Percentiles rank a stretch among this genome's conserved stretches.
phyloP scores from a whole-genome alignment of 169 alveolate genomes.

The Cryptosporidium sp. region DNA sequence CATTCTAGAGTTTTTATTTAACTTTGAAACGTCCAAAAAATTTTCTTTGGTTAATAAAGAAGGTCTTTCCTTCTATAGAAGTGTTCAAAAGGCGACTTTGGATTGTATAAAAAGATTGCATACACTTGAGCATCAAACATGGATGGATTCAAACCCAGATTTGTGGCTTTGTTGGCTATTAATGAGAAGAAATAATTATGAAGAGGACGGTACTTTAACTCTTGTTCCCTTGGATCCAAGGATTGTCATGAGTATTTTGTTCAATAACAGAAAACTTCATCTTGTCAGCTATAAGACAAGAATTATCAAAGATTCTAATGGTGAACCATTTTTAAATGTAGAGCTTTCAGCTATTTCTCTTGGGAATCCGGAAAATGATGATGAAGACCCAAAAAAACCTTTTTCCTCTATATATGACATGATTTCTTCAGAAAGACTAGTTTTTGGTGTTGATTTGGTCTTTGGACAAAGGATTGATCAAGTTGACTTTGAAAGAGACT shows the following conservation, averaged over 20 bases:
- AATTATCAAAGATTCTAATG: slow-evolving; percentile 1
- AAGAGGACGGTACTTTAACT: background rate
- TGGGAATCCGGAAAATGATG: background rate
- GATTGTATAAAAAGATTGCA: slow-evolving; percentile 1
- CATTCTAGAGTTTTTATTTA: slow-evolving; percentile 48
- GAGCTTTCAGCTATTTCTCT: slow-evolving; percentile 60
- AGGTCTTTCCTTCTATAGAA: slow-evolving; percentile 8
- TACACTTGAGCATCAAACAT: slow-evolving; percentile 24
- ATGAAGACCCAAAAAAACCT: background rate
- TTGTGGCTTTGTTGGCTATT: slow-evolving; percentile 48
- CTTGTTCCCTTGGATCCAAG: slow-evolving; percentile 59
- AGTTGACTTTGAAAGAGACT: background rate
- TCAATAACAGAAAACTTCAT: slow-evolving; percentile 18
- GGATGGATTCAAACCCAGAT: slow-evolving; percentile 54
- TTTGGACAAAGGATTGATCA: slow-evolving; percentile 11
- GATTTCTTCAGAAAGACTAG: background rate
- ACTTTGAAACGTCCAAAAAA: slow-evolving; percentile 10
- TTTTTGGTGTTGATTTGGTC: slow-evolving; percentile 42
- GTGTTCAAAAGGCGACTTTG: slow-evolving; percentile 1
- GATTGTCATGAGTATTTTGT: slow-evolving; percentile 24
- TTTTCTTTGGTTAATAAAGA: slow-evolving; percentile 17
- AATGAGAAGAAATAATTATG: background rate
- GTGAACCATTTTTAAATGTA: slow-evolving; percentile 14
- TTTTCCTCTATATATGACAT: slow-evolving; percentile 49
- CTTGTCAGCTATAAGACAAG: slow-evolving; percentile 39